Evolutionary conservation across 2,329 filamentous ascomycete species (phyloP), one percentile per base, ranked within the genome.

Genomic region (Nemania bipapillata): DNA sequence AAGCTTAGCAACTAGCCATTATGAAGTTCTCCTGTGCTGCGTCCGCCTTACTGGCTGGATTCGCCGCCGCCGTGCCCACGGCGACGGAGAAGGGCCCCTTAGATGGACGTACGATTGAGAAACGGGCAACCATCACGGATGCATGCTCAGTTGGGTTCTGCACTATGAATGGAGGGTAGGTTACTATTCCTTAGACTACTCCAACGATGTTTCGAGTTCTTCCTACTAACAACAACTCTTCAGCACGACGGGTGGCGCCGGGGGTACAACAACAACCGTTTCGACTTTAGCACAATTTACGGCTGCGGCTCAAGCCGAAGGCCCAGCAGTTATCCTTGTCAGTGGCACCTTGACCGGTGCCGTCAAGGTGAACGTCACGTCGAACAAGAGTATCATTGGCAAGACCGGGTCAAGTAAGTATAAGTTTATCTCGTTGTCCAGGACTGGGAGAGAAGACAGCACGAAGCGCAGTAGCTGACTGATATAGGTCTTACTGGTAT

Each of bases 231-330:
- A 8, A 42, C 30, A 12, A 2, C 9, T 5, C 8, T 22, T 28
- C 30, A 83, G 85, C 60, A 86, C 85, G 37, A 86, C 81, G 1
- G 86, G 85, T 66, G 85, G 86, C 63, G 78, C 80, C 58, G 84
- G 84, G 61, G 85, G 84, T 54, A 78, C 83, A 24, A 85, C 83
- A 12, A 84, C 82, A 42, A 86, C 85, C 49, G 83, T 86, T 58
- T 80, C 82, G 12, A 81, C 81, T 15, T 82, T 86, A 58, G 80
- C 81, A 32, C 79, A 81, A 50, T 82, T 86, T 70, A 83, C 82
- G 20, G 75, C 81, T 9, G 85, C 85, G 11, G 83, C 82, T 50
- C 77, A 81, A n/a, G 81, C 83, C 20, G 78, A 83, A 30, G 80
- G 78, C 17, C 77, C 80, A 58, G 78, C 79, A 68, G 79, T 85